A percentile compares a stretch with the other conserved stretches of the same genome.
Evolutionary conservation across 306 rosid species (phyloP).

Genomic region (Trichosanthes cucumerina): DNA sequence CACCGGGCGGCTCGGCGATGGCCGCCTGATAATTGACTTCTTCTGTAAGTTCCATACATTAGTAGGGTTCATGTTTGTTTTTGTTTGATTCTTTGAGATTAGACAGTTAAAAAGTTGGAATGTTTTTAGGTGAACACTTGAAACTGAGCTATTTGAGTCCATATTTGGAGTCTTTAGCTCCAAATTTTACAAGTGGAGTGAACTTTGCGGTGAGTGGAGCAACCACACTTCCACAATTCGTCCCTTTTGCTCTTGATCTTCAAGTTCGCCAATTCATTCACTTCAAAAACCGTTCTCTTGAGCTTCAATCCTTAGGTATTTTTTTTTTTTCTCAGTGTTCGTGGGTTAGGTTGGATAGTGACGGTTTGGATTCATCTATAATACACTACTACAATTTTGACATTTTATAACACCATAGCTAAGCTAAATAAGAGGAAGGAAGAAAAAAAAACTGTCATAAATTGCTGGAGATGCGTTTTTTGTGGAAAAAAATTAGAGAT

Average conservation of each 20-base stretch:
- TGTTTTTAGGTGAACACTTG: conserved; percentile 14
- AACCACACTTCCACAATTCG: conserved; percentile 5
- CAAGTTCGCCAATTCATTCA: conserved; percentile 24
- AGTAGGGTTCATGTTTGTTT: background rate
- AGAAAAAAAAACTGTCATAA: too few relatives aligned
- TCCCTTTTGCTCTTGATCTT: conserved; percentile 16
- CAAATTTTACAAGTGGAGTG: conserved; percentile 21
- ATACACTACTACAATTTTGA: too few relatives aligned
- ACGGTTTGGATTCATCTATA: background rate
- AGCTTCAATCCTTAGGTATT: conserved; percentile 7
- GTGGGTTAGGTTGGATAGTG: background rate
- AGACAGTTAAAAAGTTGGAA: background rate
- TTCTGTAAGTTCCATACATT: conserved; percentile 15
- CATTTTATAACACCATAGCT: too few relatives aligned
- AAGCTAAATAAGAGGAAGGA: too few relatives aligned
- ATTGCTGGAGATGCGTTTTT: too few relatives aligned
- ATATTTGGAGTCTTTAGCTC: conserved; percentile 14
- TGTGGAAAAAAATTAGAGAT: too few relatives aligned
- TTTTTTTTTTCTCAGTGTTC: background rate
- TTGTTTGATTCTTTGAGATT: background rate
- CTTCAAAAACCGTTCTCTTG: conserved; percentile 16
- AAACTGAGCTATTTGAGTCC: conserved; percentile 2
- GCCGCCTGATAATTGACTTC: conserved; percentile 23
- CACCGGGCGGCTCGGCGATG: conserved; percentile 17
- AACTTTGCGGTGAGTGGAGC: conserved; percentile 24